phyloP scores from a whole-genome alignment of 2,329 filamentous ascomycete species.

The Diaporthe nobilis region DNA sequence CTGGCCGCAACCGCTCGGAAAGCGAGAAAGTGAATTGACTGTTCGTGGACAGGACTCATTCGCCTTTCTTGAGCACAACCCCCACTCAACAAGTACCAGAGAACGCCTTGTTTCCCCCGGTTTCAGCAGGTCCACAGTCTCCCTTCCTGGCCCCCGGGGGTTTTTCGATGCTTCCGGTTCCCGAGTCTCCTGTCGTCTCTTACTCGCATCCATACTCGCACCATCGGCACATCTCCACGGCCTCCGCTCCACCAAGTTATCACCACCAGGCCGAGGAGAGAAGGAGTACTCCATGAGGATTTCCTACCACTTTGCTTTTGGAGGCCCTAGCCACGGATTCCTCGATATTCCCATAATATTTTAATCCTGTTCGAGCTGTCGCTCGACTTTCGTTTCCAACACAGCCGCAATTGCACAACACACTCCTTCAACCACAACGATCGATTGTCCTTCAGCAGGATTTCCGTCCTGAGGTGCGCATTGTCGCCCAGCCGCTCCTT shows the following conservation, averaged over 20 bases:
- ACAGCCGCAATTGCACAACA: constrained; percentile 54
- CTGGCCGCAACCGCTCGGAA: constrained; percentile 55
- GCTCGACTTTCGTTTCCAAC: constrained; percentile 42
- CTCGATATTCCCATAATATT: constrained; percentile 43
- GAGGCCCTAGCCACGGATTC: constrained; percentile 6
- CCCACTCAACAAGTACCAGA: constrained; percentile 61
- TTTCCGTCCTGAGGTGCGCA: neutral
- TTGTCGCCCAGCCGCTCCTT: constrained; percentile 47
- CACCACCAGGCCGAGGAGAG: constrained; percentile 55
- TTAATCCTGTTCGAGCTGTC: constrained; percentile 50
- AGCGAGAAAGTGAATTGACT: constrained; percentile 66
- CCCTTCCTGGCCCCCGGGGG: constrained; percentile 61
- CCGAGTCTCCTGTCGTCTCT: constrained; percentile 59
- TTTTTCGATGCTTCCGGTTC: constrained; percentile 59
- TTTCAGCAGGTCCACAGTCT: constrained; percentile 56
- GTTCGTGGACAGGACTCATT: constrained; percentile 63
- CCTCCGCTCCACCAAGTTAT: constrained; percentile 51
- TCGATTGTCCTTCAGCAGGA: constrained; percentile 18
- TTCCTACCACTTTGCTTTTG: constrained; percentile 45
- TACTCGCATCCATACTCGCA: constrained; percentile 50
- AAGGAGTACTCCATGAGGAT: constrained; percentile 41
- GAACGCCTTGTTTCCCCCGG: constrained; percentile 56
- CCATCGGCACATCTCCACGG: constrained; percentile 56
- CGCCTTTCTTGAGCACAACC: constrained; percentile 56
- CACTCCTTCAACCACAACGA: constrained; percentile 40